Evolutionary conservation across 2,329 filamentous ascomycete species (phyloP), one percentile per base, ranked within the genome.

Genomic region (Pseudopithomyces chartarum): DNA sequence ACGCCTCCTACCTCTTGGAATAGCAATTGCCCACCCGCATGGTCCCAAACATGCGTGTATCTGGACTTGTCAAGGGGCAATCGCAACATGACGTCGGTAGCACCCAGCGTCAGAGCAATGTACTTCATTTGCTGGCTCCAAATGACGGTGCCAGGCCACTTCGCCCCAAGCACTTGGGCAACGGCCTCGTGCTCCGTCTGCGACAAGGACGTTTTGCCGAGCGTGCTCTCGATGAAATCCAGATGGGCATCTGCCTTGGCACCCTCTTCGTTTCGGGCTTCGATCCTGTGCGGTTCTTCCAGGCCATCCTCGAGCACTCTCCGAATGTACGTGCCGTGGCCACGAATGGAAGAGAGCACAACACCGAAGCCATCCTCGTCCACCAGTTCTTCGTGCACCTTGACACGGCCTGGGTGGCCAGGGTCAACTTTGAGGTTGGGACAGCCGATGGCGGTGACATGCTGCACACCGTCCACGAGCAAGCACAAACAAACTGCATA

Each of bases 401-500:
- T 59, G 15, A 48, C 12, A 23, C 54, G 62, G 11, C 15, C 22
- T 11, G 32, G 32, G 49, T 60, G 46, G 11, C 61, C 57, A 3
- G 74, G 67, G 36, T 75, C 67, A 10, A 80, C 73, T 8, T 79
- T 77, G n/a, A 88, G 73, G 61, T 88, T 88, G 10, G 87, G 86
- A 68, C 84, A 87, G 8, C 83, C 86, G 40, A 87, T 73, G 2
- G 87, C 83, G n/a, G 82, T 85, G 20, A 89, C 68, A 49, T 81
- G 76, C 68, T 89, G 83, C 44, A 73, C 65, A 3, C 86, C 86
- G 52, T 87, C 77, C 56, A 85, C 81, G 2, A 88, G 71, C 59
- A 89, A 73, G 2, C 83, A 82, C 19, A 88, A 74, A 57, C 84
- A 84, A 3, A 89, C 84, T 2, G 83, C 86, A 52, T 88, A 89